A percentile compares a stretch with the other conserved stretches of the same genome.
Conservation (phyloP, 1,139 yeast species). For the Suhomyces coccinellae region DNA sequence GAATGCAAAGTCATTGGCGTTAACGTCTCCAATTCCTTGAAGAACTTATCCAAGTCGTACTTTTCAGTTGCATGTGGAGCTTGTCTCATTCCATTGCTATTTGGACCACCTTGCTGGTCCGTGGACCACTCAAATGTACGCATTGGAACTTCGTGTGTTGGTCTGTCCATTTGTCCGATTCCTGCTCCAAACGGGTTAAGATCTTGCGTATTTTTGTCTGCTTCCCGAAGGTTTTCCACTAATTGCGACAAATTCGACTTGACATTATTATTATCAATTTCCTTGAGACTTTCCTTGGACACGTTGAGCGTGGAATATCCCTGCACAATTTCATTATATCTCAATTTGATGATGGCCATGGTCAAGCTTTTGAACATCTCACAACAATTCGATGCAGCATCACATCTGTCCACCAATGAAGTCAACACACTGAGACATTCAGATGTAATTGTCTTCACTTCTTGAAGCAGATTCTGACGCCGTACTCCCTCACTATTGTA, state of each 20-base stretch:
- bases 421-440: slow-evolving; percentile 62
- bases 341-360: slow-evolving; percentile 67
- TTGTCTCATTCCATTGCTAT: neutral
- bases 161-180: neutral
- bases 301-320: slow-evolving; percentile 21
- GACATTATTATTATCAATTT: slow-evolving; percentile 36
- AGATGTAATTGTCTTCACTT: slow-evolving; percentile 55
- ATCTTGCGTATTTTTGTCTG: slow-evolving; percentile 2
- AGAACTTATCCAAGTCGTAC: slow-evolving; percentile 43
- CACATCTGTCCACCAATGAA: slow-evolving; percentile 68
- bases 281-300: slow-evolving; percentile 19
- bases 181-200: slow-evolving; percentile 4
- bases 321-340: slow-evolving; percentile 46
- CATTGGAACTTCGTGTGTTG: slow-evolving; percentile 9
- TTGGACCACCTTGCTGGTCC: slow-evolving; percentile 10
- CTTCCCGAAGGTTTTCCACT: slow-evolving; percentile 27
- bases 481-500: slow-evolving; percentile 63
- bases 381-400: slow-evolving; percentile 72
- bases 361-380: slow-evolving; percentile 72
- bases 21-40: slow-evolving; percentile 40
- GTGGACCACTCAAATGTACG: slow-evolving; percentile 34
- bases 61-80: slow-evolving; percentile 3
- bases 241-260: slow-evolving; percentile 42
- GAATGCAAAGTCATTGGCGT: slow-evolving; percentile 1
- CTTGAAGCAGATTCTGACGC: slow-evolving; percentile 46